These are phyloP conservation scores for Coemansia aciculifera DNA, from an alignment of 192 early-diverging fungal species.

Conservation along the genomic window DNA sequence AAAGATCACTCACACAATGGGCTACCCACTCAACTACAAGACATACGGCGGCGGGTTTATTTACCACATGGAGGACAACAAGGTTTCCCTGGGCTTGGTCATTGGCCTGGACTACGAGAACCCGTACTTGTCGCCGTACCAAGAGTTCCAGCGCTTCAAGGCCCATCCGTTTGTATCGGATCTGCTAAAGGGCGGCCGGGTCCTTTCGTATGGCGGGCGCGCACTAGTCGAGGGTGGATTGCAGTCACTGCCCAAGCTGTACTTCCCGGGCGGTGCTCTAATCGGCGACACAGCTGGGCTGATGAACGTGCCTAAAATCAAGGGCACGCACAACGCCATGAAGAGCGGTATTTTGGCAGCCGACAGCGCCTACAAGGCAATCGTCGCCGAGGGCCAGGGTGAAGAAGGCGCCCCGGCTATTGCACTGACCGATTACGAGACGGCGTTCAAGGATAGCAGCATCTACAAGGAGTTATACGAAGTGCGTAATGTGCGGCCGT, in stretches of 20 bases:
- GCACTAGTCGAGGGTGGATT: conserved; percentile 96
- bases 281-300: conserved; percentile 96
- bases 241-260: conserved; percentile 93
- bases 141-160: conserved; percentile 97
- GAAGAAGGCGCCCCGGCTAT: conserved; percentile 60
- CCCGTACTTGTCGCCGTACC: conserved; percentile 93
- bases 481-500: conserved; percentile 91
- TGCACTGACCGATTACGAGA: conserved; percentile 74
- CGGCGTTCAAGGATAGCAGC: conserved; percentile 81
- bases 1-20: conserved; percentile 80
- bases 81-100: conserved; percentile 85
- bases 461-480: conserved; percentile 87
- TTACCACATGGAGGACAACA: conserved; percentile 92
- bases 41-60: conserved; percentile 96
- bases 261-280: conserved; percentile 92
- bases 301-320: conserved; percentile 97
- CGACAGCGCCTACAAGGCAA: conserved; percentile 80
- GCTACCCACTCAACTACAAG: conserved; percentile 86
- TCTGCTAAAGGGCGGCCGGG: conserved; percentile 86
- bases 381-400: conserved; percentile 44
- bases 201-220: conserved; percentile 90
- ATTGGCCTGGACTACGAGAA: conserved; percentile 94
- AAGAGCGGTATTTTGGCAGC: conserved; percentile 96
- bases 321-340: conserved; percentile 99
- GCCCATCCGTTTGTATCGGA: conserved; percentile 83